Evolutionary conservation across 192 early-diverging fungal species (phyloP).

Genomic region (Coemansia sp.): DNA sequence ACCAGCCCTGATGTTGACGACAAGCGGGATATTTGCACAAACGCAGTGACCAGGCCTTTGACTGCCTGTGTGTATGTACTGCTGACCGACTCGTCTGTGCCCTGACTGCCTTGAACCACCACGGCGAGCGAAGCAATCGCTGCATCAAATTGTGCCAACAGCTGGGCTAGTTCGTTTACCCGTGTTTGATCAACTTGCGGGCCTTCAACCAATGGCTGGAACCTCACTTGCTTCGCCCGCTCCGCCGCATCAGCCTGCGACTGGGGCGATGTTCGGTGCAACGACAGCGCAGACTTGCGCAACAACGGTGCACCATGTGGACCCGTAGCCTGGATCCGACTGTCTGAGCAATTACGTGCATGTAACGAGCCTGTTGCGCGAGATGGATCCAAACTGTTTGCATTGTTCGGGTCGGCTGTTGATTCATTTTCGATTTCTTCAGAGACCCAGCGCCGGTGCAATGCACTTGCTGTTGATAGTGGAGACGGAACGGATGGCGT

Average conservation of each 20-base stretch:
- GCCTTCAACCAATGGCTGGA: slow-evolving; percentile 9
- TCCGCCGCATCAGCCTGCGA: slow-evolving; percentile 4
- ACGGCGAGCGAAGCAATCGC: slow-evolving; percentile 25
- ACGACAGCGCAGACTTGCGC: slow-evolving; percentile 38
- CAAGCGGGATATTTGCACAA: slow-evolving; percentile 41
- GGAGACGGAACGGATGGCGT: slow-evolving; percentile 37
- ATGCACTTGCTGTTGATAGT: slow-evolving; percentile 20
- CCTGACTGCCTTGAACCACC: background rate
- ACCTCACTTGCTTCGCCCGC: slow-evolving; percentile 49
- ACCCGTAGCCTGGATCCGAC: slow-evolving; percentile 20
- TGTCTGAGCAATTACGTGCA: slow-evolving; percentile 40
- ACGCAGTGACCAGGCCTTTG: slow-evolving; percentile 36
- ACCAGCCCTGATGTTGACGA: slow-evolving; percentile 44
- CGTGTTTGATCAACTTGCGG: slow-evolving; percentile 30
- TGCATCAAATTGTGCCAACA: slow-evolving; percentile 36
- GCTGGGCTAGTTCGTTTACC: slow-evolving; percentile 33
- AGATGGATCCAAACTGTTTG: background rate
- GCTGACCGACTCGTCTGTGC: background rate
- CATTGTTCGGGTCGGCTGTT: background rate
- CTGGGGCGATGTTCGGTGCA: slow-evolving; percentile 11
- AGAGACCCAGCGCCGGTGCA: slow-evolving; percentile 45
- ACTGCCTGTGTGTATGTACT: slow-evolving; percentile 8
- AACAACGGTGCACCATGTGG: slow-evolving; percentile 2
- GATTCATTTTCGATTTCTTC: slow-evolving; percentile 37
- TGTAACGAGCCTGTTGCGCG: slow-evolving; percentile 7